phyloP scores from a whole-genome alignment of 2,329 filamentous ascomycete species.

The Fusarium odoratissimum region DNA sequence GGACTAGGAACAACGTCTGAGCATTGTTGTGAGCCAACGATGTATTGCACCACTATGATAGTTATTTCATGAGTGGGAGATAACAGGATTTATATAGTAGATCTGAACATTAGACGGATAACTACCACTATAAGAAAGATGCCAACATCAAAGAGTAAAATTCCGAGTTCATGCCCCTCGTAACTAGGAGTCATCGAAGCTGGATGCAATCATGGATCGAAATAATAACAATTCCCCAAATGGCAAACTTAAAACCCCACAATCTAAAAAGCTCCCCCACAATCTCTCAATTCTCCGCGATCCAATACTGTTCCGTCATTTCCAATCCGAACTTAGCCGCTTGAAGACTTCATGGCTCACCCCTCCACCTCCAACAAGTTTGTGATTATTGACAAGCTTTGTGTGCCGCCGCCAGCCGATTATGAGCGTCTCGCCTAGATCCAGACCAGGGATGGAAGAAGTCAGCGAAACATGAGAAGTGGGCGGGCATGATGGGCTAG shows the following conservation, averaged over 20 bases:
- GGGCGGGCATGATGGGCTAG: slow-evolving; percentile 16
- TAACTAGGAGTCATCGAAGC: neutral
- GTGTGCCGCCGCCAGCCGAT: slow-evolving; percentile 47
- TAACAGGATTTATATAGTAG: neutral
- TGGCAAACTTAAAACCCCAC: slow-evolving; percentile 29
- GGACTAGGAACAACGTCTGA: slow-evolving; percentile 11
- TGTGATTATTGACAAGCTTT: slow-evolving; percentile 38
- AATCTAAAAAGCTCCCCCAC: slow-evolving; percentile 23
- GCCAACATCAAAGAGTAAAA: neutral
- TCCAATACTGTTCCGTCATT: slow-evolving; percentile 45
- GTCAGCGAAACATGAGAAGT: slow-evolving; percentile 21
- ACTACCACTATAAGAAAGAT: neutral
- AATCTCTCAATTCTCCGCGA: slow-evolving; percentile 26
- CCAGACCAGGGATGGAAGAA: slow-evolving; percentile 17
- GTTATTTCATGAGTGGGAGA: neutral
- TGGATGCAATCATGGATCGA: neutral
- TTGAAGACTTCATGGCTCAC: slow-evolving; percentile 17
- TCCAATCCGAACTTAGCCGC: slow-evolving; percentile 49
- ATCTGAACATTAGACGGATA: neutral
- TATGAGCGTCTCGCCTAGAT: slow-evolving; percentile 29
- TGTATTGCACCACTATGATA: too few species aligned
- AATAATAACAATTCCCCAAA: slow-evolving; percentile 13
- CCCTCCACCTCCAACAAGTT: slow-evolving; percentile 22
- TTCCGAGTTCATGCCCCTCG: neutral
- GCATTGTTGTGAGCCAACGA: neutral